Evolutionary conservation across 192 early-diverging fungal genomes (phyloP).

Genomic region (Ambispora gerdemannii): DNA sequence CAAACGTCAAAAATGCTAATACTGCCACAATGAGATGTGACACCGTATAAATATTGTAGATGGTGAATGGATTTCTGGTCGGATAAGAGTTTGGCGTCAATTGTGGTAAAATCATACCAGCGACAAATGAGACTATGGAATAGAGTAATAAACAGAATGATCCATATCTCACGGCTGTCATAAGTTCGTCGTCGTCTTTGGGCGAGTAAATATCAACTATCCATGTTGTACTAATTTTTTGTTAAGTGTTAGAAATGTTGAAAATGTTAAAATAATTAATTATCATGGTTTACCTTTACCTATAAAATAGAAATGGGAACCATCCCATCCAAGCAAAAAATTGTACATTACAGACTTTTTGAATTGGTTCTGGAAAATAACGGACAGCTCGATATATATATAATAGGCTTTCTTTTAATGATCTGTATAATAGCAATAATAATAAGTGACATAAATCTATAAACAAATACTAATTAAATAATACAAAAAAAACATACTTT

Average conservation of each 20-base stretch:
- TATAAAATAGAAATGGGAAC: slow-evolving; percentile 96
- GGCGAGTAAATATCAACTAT: slow-evolving; percentile 52
- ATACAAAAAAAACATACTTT: slow-evolving; percentile 14
- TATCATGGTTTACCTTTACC: too few species aligned
- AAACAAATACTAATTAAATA: neutral
- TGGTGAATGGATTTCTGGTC: slow-evolving; percentile 38
- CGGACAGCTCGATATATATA: slow-evolving; percentile 58
- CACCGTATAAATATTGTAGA: slow-evolving; percentile 66
- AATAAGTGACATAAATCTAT: neutral
- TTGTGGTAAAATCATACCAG: slow-evolving; percentile 57
- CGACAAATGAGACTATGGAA: slow-evolving; percentile 67
- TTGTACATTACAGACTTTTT: slow-evolving; percentile 81
- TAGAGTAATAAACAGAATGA: slow-evolving; percentile 82
- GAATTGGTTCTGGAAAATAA: slow-evolving; percentile 66
- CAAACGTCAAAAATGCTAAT: slow-evolving; percentile 66
- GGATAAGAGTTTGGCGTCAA: slow-evolving; percentile 39
- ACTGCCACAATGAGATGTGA: slow-evolving; percentile 65
- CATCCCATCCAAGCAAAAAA: slow-evolving; percentile 96
- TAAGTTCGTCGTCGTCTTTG: slow-evolving; percentile 4
- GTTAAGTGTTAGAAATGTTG: neutral
- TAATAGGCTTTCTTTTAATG: slow-evolving; percentile 40
- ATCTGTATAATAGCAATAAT: slow-evolving; percentile 33
- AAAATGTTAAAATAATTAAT: neutral
- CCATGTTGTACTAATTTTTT: slow-evolving; percentile 55
- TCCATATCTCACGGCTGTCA: slow-evolving; percentile 54